phyloP scores from a whole-genome alignment of 345 rosid species.

The Pistacia vera region DNA sequence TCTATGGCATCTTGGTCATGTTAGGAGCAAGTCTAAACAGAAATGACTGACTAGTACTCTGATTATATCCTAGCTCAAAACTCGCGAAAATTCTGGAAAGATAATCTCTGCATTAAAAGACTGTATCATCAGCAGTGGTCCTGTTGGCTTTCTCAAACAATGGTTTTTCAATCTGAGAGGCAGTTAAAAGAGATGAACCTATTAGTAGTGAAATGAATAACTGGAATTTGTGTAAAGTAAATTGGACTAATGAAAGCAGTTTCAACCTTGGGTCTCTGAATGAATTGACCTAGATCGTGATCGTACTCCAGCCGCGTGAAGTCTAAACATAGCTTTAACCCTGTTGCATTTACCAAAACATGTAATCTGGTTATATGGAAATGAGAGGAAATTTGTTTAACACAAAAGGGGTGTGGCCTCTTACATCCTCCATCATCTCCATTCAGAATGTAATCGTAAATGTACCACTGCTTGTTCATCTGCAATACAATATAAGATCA shows the following conservation, averaged over 20 bases:
- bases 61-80: neutral
- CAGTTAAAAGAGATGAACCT: neutral
- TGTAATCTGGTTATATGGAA: no score
- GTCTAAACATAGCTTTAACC: neutral
- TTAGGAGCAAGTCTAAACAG: neutral
- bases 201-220: neutral
- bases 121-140: neutral
- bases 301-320: constrained; percentile 1
- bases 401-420: no score
- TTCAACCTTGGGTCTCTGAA: constrained; percentile 28
- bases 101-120: no score
- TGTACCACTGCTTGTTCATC: no score
- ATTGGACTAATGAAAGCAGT: neutral
- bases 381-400: no score
- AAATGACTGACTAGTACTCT: neutral
- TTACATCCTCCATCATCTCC: no score
- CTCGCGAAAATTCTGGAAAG: neutral
- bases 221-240: neutral
- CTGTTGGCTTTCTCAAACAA: constrained; percentile 26
- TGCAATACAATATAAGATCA: no score
- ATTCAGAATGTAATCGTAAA: no score
- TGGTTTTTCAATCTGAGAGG: constrained; percentile 27
- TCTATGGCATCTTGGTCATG: neutral
- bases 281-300: constrained; percentile 9
- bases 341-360: no score